These are phyloP conservation scores for Flammula alnicola DNA, from an alignment of 1,284 basidiomycete genomes.

Conservation along the genomic window DNA sequence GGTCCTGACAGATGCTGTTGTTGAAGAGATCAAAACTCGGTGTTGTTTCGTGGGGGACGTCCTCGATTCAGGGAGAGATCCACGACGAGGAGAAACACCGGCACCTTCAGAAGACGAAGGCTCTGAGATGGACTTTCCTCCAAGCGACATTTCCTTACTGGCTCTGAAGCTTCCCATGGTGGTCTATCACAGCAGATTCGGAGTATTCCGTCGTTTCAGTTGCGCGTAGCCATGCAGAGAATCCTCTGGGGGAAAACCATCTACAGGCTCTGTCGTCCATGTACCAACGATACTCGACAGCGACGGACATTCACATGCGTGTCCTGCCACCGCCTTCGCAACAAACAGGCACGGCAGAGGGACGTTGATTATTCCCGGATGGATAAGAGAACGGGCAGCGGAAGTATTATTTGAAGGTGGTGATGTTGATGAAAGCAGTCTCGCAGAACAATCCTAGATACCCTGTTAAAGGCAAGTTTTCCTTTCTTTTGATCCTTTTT, in stretches of 20 bases:
- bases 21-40: conserved; percentile 85
- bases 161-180: conserved; percentile 65
- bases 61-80: conserved; percentile 44
- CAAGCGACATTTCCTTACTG: conserved; percentile 63
- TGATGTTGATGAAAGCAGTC: conserved; percentile 83
- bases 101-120: conserved; percentile 48
- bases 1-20: conserved; percentile 70
- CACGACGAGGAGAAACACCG: conserved; percentile 32
- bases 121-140: conserved; percentile 59
- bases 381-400: conserved; percentile 90
- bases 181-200: conserved; percentile 54
- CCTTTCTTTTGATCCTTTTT: not conserved
- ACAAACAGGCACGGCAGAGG: conserved; percentile 75
- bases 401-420: conserved; percentile 91
- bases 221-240: conserved; percentile 27
- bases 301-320: conserved; percentile 69
- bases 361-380: conserved; percentile 87
- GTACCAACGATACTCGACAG: conserved; percentile 75
- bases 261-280: conserved; percentile 68
- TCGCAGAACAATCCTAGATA: conserved; percentile 83
- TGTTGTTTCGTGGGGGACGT: conserved; percentile 77
- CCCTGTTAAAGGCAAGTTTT: conserved; percentile 70
- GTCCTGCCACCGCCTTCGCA: conserved; percentile 68
- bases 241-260: conserved; percentile 50
- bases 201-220: conserved; percentile 59